These are phyloP conservation scores for Dictyostelium firmibasis DNA, from an alignment of 78 protist genomes.

Conservation along the genomic window DNA sequence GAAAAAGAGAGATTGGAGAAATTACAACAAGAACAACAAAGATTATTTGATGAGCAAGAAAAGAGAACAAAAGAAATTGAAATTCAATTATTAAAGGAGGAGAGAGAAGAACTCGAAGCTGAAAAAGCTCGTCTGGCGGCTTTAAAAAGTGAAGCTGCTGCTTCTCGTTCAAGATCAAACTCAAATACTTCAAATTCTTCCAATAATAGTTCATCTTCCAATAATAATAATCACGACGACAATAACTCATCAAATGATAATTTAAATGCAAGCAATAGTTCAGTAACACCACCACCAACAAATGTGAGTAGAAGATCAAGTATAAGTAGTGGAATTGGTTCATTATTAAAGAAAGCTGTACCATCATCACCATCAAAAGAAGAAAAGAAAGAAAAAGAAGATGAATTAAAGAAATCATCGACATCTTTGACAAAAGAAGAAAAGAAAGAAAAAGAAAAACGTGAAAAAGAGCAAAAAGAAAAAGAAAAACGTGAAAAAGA, in stretches of 20 bases:
- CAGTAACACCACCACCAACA: neutral
- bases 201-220: neutral
- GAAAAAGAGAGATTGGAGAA: neutral
- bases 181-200: neutral
- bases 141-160: neutral
- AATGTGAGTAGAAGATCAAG: neutral
- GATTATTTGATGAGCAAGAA: slow-evolving; percentile 4
- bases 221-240: neutral
- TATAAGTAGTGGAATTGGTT: slow-evolving; percentile 4
- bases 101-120: neutral
- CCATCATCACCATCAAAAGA: neutral
- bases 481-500: slow-evolving; percentile 11
- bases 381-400: slow-evolving; percentile 8
- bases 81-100: neutral
- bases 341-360: slow-evolving; percentile 3
- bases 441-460: slow-evolving; percentile 8
- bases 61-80: neutral
- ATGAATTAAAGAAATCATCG: neutral
- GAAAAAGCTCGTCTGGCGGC: neutral
- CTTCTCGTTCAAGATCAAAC: neutral
- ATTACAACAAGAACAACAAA: neutral
- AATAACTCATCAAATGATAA: neutral
- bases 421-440: neutral
- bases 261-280: neutral
- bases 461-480: slow-evolving; percentile 9